Conservation (phyloP, 2,329 filamentous ascomycete genomes). For the Sclerotinia spermophila region DNA sequence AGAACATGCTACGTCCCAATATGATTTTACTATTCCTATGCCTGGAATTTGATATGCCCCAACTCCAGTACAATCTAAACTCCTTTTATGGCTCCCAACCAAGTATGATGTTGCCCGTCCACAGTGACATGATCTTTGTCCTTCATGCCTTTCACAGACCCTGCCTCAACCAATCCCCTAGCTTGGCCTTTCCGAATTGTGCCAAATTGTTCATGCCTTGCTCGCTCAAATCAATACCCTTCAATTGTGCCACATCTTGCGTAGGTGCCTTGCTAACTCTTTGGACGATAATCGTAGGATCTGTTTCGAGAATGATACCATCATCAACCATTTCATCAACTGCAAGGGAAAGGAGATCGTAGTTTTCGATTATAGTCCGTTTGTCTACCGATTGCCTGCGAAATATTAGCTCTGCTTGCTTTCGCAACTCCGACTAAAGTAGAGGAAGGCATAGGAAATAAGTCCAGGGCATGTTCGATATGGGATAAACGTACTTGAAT, state of each 20-base stretch:
- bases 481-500: conserved; percentile 66
- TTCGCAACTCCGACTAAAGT: neutral
- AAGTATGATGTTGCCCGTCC: neutral
- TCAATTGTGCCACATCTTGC: conserved; percentile 82
- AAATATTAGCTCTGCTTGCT: neutral
- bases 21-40: conserved; percentile 15
- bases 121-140: neutral
- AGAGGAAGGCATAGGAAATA: conserved; percentile 5
- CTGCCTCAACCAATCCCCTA: conserved; percentile 87
- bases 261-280: conserved; percentile 88
- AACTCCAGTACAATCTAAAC: conserved; percentile 17
- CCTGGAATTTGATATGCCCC: conserved; percentile 18
- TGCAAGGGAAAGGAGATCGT: conserved; percentile 88
- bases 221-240: conserved; percentile 92
- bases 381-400: conserved; percentile 90
- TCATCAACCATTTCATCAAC: conserved; percentile 96
- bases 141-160: conserved; percentile 55
- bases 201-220: conserved; percentile 92
- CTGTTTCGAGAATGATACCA: conserved; percentile 94
- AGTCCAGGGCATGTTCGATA: neutral
- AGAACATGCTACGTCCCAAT: conserved; percentile 7
- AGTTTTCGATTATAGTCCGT: conserved; percentile 97
- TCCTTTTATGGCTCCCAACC: conserved; percentile 14
- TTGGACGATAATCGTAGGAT: conserved; percentile 89
- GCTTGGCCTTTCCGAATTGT: conserved; percentile 87